Conservation (phyloP, 2,329 filamentous ascomycete genomes). For the Arthrobotrys musiformis region DNA sequence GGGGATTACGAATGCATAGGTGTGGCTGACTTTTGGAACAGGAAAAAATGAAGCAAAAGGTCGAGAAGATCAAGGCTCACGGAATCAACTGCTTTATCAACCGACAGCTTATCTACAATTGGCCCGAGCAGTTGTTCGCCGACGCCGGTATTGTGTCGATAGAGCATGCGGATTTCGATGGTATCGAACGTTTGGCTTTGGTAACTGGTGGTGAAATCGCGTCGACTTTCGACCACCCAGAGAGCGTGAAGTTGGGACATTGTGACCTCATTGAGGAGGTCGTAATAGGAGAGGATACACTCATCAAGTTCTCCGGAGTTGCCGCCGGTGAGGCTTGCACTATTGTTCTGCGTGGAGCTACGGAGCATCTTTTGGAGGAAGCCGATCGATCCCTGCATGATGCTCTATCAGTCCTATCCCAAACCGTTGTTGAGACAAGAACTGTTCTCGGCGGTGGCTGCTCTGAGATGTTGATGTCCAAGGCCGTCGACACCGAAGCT, state of each 20-base stretch:
- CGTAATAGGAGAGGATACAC: slow-evolving; percentile 95
- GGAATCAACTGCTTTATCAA: slow-evolving; percentile 99
- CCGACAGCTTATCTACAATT: slow-evolving; percentile 99
- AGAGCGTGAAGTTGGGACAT: slow-evolving; percentile 93
- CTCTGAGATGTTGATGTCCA: slow-evolving; percentile 98
- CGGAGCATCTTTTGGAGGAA: slow-evolving; percentile 95
- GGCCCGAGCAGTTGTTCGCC: slow-evolving; percentile 98
- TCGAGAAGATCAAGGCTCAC: slow-evolving; percentile 97
- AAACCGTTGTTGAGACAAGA: slow-evolving; percentile 93
- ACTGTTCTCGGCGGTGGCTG: slow-evolving; percentile 95
- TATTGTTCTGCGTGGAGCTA: slow-evolving; percentile 93
- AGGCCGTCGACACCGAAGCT: slow-evolving; percentile 92
- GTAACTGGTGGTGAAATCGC: slow-evolving; percentile 98
- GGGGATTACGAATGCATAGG: neutral
- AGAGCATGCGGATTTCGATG: slow-evolving; percentile 98
- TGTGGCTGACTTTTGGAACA: slow-evolving; percentile 62
- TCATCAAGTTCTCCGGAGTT: slow-evolving; percentile 97
- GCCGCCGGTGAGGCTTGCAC: slow-evolving; percentile 95
- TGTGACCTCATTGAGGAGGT: slow-evolving; percentile 98
- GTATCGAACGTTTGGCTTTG: slow-evolving; percentile 91
- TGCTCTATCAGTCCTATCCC: slow-evolving; percentile 92
- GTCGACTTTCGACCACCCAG: slow-evolving; percentile 97
- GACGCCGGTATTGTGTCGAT: slow-evolving; percentile 98
- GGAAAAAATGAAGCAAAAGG: slow-evolving; percentile 99
- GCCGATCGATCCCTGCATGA: slow-evolving; percentile 96